A percentile compares a stretch with the other conserved stretches of the same genome.
Evolutionary conservation across 768 basidiomycete species (phyloP).

Genomic region (Russula sp.): DNA sequence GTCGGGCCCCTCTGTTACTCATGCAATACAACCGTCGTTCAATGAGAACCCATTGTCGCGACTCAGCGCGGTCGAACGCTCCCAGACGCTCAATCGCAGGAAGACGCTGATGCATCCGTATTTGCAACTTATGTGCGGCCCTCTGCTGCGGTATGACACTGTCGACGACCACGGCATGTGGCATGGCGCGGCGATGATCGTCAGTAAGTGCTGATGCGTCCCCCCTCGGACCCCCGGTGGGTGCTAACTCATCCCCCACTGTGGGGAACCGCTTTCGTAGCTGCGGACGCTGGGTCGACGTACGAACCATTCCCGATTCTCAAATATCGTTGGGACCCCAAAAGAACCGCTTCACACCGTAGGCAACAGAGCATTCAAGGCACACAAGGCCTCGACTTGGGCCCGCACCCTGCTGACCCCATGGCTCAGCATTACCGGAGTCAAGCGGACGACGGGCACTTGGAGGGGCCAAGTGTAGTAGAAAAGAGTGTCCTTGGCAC

Average conservation of each 20-base stretch:
- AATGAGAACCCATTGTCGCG: constrained; percentile 35
- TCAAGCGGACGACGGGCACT: background rate
- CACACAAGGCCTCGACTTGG: constrained; percentile 45
- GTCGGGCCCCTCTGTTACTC: constrained; percentile 7
- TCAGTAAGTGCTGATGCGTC: constrained; percentile 49
- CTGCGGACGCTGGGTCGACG: constrained; percentile 69
- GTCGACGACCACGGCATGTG: constrained; percentile 70
- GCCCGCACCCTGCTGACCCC: constrained; percentile 71
- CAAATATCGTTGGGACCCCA: constrained; percentile 69
- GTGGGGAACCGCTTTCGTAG: constrained; percentile 29
- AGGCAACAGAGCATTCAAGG: constrained; percentile 14
- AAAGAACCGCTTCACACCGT: constrained; percentile 25
- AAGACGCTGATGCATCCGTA: constrained; percentile 70
- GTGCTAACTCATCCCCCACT: background rate
- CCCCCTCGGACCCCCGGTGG: background rate
- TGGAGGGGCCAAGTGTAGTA: constrained; percentile 28
- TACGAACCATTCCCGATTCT: constrained; percentile 70
- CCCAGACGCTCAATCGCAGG: constrained; percentile 39
- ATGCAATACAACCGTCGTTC: constrained; percentile 18
- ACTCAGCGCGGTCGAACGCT: constrained; percentile 57
- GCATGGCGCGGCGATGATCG: constrained; percentile 83
- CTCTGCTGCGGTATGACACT: constrained; percentile 85
- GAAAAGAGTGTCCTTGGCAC: constrained; percentile 47
- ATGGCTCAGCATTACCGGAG: constrained; percentile 36
- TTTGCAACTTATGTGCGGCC: constrained; percentile 89